Evolutionary conservation across 768 basidiomycete genomes (phyloP).

Genomic region (Lentinula lateritia): DNA sequence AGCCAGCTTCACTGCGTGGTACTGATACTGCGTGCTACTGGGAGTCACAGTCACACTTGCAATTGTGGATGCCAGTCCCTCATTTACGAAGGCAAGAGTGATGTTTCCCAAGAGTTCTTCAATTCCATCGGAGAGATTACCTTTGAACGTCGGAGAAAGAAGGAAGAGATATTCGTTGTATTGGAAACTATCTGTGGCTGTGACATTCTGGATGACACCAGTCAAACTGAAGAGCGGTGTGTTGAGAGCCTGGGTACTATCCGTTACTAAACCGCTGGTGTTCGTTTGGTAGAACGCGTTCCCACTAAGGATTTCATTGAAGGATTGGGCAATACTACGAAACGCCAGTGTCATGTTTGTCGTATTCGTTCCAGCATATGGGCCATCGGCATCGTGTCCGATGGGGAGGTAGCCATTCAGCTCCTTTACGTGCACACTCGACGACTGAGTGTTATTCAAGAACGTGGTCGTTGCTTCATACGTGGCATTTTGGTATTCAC

Average conservation of each 20-base stretch:
- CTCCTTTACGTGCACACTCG: background rate
- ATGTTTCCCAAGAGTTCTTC: background rate
- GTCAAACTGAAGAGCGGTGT: constrained; percentile 2
- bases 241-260: background rate
- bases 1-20: constrained; percentile 34
- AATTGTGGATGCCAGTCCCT: constrained; percentile 1
- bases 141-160: background rate
- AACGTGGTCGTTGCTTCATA: constrained; percentile 1
- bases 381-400: background rate
- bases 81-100: background rate
- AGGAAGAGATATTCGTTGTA: background rate
- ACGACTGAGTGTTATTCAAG: background rate
- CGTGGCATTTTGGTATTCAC: constrained; percentile 1
- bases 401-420: background rate
- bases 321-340: background rate
- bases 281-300: background rate
- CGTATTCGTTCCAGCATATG: background rate
- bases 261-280: background rate
- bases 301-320: background rate
- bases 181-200: background rate
- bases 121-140: background rate
- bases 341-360: background rate
- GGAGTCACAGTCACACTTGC: constrained; percentile 9
- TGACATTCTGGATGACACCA: background rate
- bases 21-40: constrained; percentile 27